Base-by-base conservation (phyloP, 768 basidiomycete species). In the Termitomyces sp. region DNA sequence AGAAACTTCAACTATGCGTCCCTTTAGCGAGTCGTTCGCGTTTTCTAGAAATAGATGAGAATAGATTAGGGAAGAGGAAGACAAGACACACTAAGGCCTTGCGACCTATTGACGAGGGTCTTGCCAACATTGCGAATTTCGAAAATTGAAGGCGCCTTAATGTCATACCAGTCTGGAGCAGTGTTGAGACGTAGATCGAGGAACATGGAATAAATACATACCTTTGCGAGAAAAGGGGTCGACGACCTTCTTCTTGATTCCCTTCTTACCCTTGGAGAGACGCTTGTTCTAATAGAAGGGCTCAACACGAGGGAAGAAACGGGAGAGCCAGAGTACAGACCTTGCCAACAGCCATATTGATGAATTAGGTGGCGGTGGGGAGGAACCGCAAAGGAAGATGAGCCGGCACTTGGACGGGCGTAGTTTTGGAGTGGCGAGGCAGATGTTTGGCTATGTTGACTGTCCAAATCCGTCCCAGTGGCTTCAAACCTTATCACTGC, bases 171-270 rank as follows among this genome's bases (percentile, higher is more conserved):
- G 67, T 98, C 96, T 97, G n/a, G 27, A 60, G 50, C 26, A 57
- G 22, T 39, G 14, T 59, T 62, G 18, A 59, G 48, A 20, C 14
- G 29, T 16, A 5, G 13, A 20, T 47, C 32, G 0, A 3, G 27
- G 20, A 13, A 34, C 0, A 6, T 16, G 1, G 46, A 44, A n/a
- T 36, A 32, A 22, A 57, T 56, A 68, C 64, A 59, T 67, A 95
- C 96, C 96, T 80, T 99, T 99, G 82, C 97, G 88, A 64, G 96
- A 88, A 90, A 99, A 97, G 63, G 97, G 94, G 84, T 99, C 97
- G 62, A 99, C 94, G 73, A 97, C 94, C 88, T 98, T 97, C 83
- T 98, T 99, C 94, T 99, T 99, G 82, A 98, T 88, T 74, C 93
- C 94, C 82, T 95, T 95, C 85, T 95, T 95, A 69, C 94, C 94